Conservation (phyloP, 805 yeast species). For the Candida anglica region DNA sequence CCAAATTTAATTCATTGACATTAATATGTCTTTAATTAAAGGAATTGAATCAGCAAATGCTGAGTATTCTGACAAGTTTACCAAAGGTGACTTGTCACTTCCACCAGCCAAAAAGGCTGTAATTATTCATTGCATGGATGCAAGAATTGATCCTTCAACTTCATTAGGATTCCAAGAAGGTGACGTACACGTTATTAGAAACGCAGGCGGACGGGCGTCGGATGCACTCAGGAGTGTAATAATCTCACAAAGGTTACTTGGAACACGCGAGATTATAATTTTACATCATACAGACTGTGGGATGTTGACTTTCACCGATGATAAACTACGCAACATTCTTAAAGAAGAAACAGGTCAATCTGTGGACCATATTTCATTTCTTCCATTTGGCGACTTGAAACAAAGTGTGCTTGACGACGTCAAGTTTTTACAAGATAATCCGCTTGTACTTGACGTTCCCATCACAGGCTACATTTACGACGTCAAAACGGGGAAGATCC, state of each 20-base stretch:
- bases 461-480: conserved; percentile 36
- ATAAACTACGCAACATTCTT: conserved; percentile 21
- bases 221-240: conserved; percentile 37
- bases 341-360: conserved; percentile 24
- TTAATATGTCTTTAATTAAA: conserved; percentile 16
- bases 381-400: conserved; percentile 32
- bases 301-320: conserved; percentile 37
- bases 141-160: conserved; percentile 35
- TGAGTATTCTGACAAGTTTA: conserved; percentile 16
- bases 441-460: conserved; percentile 33
- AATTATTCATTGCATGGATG: conserved; percentile 39
- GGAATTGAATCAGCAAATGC: conserved; percentile 22
- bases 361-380: conserved; percentile 26
- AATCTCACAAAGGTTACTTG: conserved; percentile 36
- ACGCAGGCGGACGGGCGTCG: conserved; percentile 41
- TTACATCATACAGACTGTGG: conserved; percentile 43
- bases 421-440: conserved; percentile 19
- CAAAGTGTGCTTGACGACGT: conserved; percentile 35
- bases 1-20: too few species aligned
- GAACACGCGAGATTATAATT: conserved; percentile 36
- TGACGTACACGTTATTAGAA: conserved; percentile 41
- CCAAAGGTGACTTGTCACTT: conserved; percentile 29
- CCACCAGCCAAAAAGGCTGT: conserved; percentile 36
- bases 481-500: conserved; percentile 30
- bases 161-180: conserved; percentile 34